Evolutionary conservation across 768 basidiomycete species (phyloP).

Genomic region (Trametes villosa): DNA sequence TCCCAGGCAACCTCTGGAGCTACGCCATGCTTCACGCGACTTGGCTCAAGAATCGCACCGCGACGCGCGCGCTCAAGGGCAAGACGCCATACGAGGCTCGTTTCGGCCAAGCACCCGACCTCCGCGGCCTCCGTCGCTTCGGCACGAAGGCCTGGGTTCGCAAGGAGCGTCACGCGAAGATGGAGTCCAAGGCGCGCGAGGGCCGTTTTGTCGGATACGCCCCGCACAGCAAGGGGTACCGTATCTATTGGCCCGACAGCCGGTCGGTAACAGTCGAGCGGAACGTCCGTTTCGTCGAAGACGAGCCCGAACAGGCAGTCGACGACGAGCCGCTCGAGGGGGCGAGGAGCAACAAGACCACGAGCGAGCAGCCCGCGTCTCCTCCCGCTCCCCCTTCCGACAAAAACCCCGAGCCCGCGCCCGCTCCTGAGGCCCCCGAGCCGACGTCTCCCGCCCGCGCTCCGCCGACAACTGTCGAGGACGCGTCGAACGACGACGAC

Average conservation of each 20-base stretch:
- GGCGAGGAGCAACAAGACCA: constrained; percentile 15
- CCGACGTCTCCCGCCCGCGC: background rate
- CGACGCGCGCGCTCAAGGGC: constrained; percentile 26
- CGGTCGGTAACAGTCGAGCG: constrained; percentile 29
- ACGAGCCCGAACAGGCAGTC: background rate
- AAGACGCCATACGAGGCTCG: constrained; percentile 25
- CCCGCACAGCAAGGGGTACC: constrained; percentile 34
- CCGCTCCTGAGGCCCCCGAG: too few relatives aligned
- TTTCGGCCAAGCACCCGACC: constrained; percentile 27
- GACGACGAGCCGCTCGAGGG: constrained; percentile 26
- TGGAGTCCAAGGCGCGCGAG: constrained; percentile 8
- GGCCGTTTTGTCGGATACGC: constrained; percentile 42
- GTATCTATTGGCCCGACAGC: constrained; percentile 40
- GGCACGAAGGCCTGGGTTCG: constrained; percentile 25
- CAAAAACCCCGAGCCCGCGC: too few relatives aligned
- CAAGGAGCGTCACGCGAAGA: constrained; percentile 13
- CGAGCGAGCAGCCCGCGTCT: background rate
- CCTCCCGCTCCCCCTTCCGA: too few relatives aligned
- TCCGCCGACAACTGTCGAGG: background rate
- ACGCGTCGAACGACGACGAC: background rate
- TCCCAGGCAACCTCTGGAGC: constrained; percentile 46
- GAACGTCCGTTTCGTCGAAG: constrained; percentile 26
- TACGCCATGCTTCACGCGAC: constrained; percentile 40
- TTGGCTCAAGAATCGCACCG: constrained; percentile 43
- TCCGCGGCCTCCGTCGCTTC: constrained; percentile 19